These are phyloP conservation scores for Cenchrus fungigraminus DNA, from an alignment of 176 grass and related monocot genomes.

Conservation along the genomic window DNA sequence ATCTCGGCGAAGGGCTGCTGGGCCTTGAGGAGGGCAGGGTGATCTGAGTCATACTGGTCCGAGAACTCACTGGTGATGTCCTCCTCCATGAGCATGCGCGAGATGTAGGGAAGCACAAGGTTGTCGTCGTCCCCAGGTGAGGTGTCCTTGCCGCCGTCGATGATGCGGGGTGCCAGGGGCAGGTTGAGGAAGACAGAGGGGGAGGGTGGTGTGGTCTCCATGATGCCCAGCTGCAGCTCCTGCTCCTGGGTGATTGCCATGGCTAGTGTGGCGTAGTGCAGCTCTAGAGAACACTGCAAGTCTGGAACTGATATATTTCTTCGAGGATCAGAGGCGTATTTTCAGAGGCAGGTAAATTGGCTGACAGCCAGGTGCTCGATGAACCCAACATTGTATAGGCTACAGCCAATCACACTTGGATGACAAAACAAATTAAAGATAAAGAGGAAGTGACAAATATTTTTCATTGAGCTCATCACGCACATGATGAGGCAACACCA, in stretches of 20 bases:
- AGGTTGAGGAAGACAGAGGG: conserved; percentile 50
- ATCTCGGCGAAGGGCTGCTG: conserved; percentile 54
- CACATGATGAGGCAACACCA: too few species aligned
- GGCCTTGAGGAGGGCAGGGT: conserved; percentile 49
- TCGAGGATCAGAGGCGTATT: background rate
- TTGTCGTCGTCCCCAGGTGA: conserved; percentile 39
- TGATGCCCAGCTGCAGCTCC: background rate
- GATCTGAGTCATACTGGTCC: conserved; percentile 37
- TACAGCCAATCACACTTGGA: too few species aligned
- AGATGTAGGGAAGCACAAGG: conserved; percentile 68
- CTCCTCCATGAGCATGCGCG: conserved; percentile 78
- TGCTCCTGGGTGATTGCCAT: too few species aligned
- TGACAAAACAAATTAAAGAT: too few species aligned
- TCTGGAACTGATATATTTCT: too few species aligned
- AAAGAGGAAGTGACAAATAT: too few species aligned
- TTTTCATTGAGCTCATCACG: too few species aligned
- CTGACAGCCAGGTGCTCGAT: background rate
- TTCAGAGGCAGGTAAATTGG: background rate
- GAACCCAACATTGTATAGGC: background rate
- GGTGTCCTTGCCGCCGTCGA: background rate
- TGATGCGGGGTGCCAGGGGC: conserved; percentile 9
- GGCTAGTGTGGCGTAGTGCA: too few species aligned
- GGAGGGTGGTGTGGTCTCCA: background rate
- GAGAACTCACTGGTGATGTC: conserved; percentile 55
- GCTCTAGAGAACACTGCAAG: too few species aligned